Base-by-base conservation (phyloP, 2,329 filamentous ascomycete species). In the Exophiala bonariae region DNA sequence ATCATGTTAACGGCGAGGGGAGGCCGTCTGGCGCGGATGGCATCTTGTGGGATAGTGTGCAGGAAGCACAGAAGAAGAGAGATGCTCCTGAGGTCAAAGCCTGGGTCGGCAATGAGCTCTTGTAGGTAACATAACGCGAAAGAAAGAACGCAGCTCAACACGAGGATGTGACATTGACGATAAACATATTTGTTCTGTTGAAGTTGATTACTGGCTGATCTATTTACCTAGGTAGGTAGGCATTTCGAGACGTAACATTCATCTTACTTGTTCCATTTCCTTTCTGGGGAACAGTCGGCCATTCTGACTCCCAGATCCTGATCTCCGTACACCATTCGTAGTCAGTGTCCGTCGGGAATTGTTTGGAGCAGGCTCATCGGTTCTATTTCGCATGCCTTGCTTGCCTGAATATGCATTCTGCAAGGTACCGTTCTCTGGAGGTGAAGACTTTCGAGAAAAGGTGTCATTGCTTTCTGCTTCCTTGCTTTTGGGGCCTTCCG, bases 1-100 rank as follows among this genome's bases (percentile, higher is more conserved):
- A 43, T 33, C 49, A 59, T 50, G 44, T 47, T 38, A 30, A 49
- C 54, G 63, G 26, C 55, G 62, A 22, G 22, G 54, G 57, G 17
- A 46, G 59, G 39, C 54, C 56, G 23, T 43, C 49, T 20, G 61
- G 59, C 43, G 63, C 55, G 26, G 62, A 70, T 43, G 63, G 63
- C 11, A 66, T 71, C 14, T 63, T 70, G 33, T 68, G 64, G 56
- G 71, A 73, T 43, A 70, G 66, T 38, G 55, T 73, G 43, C 61
- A 61, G 19, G 64, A 67, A 35, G 56, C 65, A 19, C 55, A 57
- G 26, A 67, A 61, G 58, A 63, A 59, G 55, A 65, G 63, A 54
- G 74, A 76, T 46, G 65, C 72, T 20, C 81, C 81, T 9, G 63
- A 75, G 28, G 67, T 84, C 13, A 81, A 78, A 59, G 59, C 63